Evolutionary conservation across 371 early-diverging fungal species (phyloP), one percentile per base, ranked within the genome.

Genomic region (Phascolomyces articulosus): DNA sequence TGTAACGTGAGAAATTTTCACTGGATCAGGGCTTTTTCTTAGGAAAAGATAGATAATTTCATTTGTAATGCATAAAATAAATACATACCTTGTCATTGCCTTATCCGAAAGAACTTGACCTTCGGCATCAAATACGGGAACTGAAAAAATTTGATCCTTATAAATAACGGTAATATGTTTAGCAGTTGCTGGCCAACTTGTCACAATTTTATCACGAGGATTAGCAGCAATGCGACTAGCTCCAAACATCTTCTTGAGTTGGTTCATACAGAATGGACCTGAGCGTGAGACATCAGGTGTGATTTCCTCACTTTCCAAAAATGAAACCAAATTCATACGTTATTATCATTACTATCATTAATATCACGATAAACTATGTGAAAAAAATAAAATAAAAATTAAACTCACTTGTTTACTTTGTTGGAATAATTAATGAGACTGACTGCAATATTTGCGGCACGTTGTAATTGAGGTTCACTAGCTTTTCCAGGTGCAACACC

Each of bases 261-360:
- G 96, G 76, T 96, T 86, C 97, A 97, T 96, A 74, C 95, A 94
- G 29, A 95, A 74, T 0, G 95, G 93, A 1, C 78, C 77, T 34
- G 88, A 86, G 28, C 87, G 83, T 41, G 89, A 84, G 57, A 69
- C 71, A 64, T 96, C 96, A 10, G 92, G 83, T 10, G 91, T 83
- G 58, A 95, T 65, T 28, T 70, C 57, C 64, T 90, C 87, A 21
- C 80, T 83, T 27, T 55, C 15, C 23, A 41, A 31, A 23, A 11
- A 51, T 27, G 11, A 60, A 28, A 60, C 27, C n/a, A n/a, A n/a
- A n/a, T n/a, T n/a, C n/a, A n/a, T n/a, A n/a, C n/a, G n/a, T n/a
- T n/a, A n/a, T n/a, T n/a, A n/a, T n/a, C n/a, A n/a, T n/a, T n/a
- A n/a, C n/a, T n/a, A n/a, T n/a, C n/a, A n/a, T n/a, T n/a, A n/a